Conservation (phyloP, 495 filamentous ascomycete genomes). For the Aspergillus bertholletiae region DNA sequence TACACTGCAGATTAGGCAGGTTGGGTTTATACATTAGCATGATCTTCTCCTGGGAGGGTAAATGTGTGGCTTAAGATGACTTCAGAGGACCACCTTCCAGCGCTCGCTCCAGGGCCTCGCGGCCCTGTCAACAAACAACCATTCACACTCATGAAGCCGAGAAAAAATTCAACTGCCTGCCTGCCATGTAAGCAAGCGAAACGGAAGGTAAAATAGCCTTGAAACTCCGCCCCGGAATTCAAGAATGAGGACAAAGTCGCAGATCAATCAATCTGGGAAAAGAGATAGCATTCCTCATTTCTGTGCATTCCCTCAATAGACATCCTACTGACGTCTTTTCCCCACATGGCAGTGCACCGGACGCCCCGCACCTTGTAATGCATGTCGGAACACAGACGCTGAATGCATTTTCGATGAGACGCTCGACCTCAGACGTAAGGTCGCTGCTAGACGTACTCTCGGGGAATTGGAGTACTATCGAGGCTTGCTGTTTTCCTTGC, state of each 20-base stretch:
- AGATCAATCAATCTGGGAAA: too few relatives aligned
- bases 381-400: constrained; percentile 27
- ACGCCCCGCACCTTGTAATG: constrained; percentile 34
- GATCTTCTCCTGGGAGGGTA: not conserved
- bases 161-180: constrained; percentile 43
- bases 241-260: not conserved
- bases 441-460: constrained; percentile 35
- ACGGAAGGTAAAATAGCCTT: constrained; percentile 43
- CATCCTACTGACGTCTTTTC: not conserved
- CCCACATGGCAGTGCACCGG: constrained; percentile 34
- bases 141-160: constrained; percentile 22
- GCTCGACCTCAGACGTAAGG: constrained; percentile 38
- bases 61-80: constrained; percentile 17
- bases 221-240: too few relatives aligned
- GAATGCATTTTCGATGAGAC: constrained; percentile 40
- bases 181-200: constrained; percentile 39
- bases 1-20: not conserved
- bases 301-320: not conserved
- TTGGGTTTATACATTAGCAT: not conserved
- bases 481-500: constrained; percentile 26
- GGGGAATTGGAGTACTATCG: constrained; percentile 34
- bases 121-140: constrained; percentile 17
- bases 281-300: not conserved
- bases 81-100: constrained; percentile 22
- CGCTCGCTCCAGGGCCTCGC: constrained; percentile 32